phyloP scores from a whole-genome alignment of 2,329 filamentous ascomycete species.

The Bisporella sp. region DNA sequence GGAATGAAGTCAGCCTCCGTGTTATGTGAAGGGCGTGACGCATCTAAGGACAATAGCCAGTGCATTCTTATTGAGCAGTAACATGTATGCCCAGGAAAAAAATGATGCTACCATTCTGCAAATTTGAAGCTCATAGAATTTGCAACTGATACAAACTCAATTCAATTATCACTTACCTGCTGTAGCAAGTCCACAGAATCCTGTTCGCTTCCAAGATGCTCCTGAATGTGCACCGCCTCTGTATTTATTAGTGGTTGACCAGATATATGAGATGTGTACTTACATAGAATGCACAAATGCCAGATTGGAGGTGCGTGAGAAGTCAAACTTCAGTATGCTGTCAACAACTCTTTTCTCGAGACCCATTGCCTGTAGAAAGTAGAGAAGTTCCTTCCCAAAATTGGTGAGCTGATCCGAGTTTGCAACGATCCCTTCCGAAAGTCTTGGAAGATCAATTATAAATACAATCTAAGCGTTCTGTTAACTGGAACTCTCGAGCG shows the following conservation, averaged over 20 bases:
- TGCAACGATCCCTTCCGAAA: constrained; percentile 16
- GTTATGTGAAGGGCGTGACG: too few relatives aligned
- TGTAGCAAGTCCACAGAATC: constrained; percentile 66
- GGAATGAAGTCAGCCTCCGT: too few relatives aligned
- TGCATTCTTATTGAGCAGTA: too few relatives aligned
- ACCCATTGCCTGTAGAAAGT: constrained; percentile 62
- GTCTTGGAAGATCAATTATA: constrained; percentile 79
- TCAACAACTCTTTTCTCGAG: constrained; percentile 57
- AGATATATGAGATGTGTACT: neutral
- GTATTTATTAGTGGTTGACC: neutral
- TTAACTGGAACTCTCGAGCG: neutral
- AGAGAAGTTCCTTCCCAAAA: constrained; percentile 65
- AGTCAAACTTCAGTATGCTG: constrained; percentile 76
- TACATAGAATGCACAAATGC: constrained; percentile 82
- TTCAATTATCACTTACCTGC: constrained; percentile 30
- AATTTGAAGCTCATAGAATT: too few relatives aligned
- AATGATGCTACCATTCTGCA: too few relatives aligned
- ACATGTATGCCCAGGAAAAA: too few relatives aligned
- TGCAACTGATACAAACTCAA: too few relatives aligned
- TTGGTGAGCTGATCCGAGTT: constrained; percentile 28
- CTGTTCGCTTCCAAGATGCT: constrained; percentile 47
- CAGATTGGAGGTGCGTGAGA: constrained; percentile 61
- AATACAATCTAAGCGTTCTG: constrained; percentile 65
- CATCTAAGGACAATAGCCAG: too few relatives aligned
- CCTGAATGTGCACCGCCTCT: constrained; percentile 51